Evolutionary conservation across 352 stramenopile genomes (phyloP), one percentile per base, ranked within the genome.

Genomic region (Phytopythium litorale): DNA sequence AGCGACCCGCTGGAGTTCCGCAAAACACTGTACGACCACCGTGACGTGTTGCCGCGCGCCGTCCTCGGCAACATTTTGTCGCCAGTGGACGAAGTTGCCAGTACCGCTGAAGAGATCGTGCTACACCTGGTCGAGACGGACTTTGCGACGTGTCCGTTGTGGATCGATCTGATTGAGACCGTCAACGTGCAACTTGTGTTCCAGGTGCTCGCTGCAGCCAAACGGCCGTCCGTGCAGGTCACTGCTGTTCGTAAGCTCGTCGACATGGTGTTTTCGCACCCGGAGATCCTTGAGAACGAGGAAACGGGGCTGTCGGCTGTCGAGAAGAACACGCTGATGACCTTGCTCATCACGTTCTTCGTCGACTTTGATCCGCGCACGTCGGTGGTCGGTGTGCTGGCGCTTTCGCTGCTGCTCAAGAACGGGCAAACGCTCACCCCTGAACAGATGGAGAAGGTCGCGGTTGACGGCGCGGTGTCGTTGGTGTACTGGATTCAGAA

Each of bases 401-500:
- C 85, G 33, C 62, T 94, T 15, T 79, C 76, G 28, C 59, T 92
- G 16, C 70, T 94, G 9, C 64, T 94, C 1, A 83, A 79, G 51
- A 81, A 90, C 37, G 80, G 78, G 2, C 76, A 90, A 46, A 45
- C 45, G 15, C 66, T 94, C 1, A 71, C 84, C 25, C 38, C 65
- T 7, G 64, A 75, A 19, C 83, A 94, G 54, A 91, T 89, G 83
- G 67, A 90, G n/a, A 79, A 75, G 32, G 75, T 94, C 49, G 82
- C 77, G n/a, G 73, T 89, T 0, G 81, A 91, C 32, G 79, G 81
- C 11, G 77, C 83, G 0, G 69, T 85, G 11, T 91, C 81, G 16
- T 57, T 94, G 3, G 76, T 92, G 13, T 92, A 94, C 49, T 94
- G 85, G 85, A 88, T 92, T 62, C 81, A 91, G 58, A 92, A 94